Conservation (phyloP, 1,284 basidiomycete species). For the Cryptococcus maquisensis region DNA sequence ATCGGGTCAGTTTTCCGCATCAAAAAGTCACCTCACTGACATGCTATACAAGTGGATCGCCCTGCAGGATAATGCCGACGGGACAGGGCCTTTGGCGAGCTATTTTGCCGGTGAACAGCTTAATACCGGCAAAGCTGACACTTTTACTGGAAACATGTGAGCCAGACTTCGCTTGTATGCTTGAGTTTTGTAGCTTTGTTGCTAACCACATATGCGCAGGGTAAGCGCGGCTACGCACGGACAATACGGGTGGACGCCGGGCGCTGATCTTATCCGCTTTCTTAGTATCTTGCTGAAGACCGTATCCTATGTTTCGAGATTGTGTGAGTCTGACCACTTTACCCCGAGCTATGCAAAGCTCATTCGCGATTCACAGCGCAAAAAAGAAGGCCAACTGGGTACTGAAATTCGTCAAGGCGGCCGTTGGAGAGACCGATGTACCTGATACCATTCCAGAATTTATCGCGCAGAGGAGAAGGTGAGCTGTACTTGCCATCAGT, state of each 20-base stretch:
- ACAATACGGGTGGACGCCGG: no score
- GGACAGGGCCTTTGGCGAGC: constrained; percentile 81
- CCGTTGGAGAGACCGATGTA: constrained; percentile 94
- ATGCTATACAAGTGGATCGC: constrained; percentile 42
- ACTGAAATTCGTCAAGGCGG: constrained; percentile 91
- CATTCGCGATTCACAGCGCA: constrained; percentile 51
- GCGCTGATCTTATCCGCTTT: background rate
- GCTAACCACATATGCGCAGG: background rate
- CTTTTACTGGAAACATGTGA: constrained; percentile 73
- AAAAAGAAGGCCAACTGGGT: constrained; percentile 88
- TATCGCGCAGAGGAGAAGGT: constrained; percentile 65
- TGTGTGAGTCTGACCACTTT: constrained; percentile 49
- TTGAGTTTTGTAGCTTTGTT: background rate
- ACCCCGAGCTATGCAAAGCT: background rate
- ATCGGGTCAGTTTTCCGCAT: constrained; percentile 47
- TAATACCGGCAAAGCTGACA: constrained; percentile 84
- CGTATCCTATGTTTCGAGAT: constrained; percentile 97
- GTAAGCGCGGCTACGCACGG: no score
- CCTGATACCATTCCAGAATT: constrained; percentile 92
- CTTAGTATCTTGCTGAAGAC: constrained; percentile 52
- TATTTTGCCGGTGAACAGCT: constrained; percentile 97
- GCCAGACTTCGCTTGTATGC: constrained; percentile 4
- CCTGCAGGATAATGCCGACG: constrained; percentile 73
- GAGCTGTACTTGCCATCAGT: constrained; percentile 48
- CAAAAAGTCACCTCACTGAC: constrained; percentile 1